A percentile compares a stretch with the other conserved stretches of the same genome.
Evolutionary conservation across 495 filamentous ascomycete species (phyloP).

Genomic region (Copromyces sp.): DNA sequence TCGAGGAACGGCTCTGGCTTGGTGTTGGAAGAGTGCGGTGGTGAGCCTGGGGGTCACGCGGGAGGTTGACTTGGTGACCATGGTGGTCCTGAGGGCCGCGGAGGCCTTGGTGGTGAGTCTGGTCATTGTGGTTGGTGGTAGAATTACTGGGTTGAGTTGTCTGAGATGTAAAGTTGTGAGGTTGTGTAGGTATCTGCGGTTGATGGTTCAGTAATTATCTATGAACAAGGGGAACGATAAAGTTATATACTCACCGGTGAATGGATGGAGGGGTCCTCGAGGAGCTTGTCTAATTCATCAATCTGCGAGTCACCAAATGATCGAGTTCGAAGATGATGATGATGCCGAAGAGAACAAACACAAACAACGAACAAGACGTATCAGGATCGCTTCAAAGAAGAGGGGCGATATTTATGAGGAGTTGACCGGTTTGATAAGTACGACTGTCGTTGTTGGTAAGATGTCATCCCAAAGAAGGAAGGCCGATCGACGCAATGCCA

Average conservation of each 20-base stretch:
- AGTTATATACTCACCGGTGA: not conserved
- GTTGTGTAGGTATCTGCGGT: not conserved
- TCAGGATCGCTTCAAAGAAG: not conserved
- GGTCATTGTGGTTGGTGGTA: not conserved
- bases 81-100: not conserved
- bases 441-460: not conserved
- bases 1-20: not conserved
- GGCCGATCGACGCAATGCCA: not conserved
- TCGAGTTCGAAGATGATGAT: not conserved
- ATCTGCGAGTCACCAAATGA: not conserved
- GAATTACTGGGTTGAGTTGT: not conserved
- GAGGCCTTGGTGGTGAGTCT: not conserved
- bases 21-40: not conserved
- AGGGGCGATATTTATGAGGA: not conserved
- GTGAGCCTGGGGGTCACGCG: not conserved
- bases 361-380: not conserved
- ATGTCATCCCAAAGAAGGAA: not conserved
- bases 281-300: not conserved
- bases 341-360: not conserved
- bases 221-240: not conserved
- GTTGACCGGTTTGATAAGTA: not conserved
- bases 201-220: not conserved
- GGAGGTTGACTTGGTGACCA: not conserved
- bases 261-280: not conserved
- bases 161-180: not conserved